These are phyloP conservation scores for Zopfochytrium polystomum DNA, from an alignment of 371 early-diverging fungal species.

Conservation along the genomic window DNA sequence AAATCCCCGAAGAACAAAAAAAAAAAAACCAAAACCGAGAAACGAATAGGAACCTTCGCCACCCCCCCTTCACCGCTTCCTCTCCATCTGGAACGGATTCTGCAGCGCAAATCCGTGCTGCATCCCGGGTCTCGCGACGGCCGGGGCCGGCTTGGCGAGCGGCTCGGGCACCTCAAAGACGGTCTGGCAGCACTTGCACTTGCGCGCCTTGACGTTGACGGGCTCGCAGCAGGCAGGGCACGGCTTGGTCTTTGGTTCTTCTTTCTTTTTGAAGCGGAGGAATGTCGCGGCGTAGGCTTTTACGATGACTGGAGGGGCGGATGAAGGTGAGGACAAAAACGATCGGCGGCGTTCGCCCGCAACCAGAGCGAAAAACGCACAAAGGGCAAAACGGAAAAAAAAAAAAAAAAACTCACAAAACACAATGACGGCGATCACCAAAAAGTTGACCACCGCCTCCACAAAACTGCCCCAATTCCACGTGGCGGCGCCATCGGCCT, in stretches of 20 bases:
- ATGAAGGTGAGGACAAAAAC: not conserved
- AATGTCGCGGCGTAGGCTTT: not conserved
- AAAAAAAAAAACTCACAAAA: constrained; percentile 15
- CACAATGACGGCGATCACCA: constrained; percentile 29
- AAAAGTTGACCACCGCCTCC: constrained; percentile 35
- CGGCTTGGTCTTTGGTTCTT: not conserved
- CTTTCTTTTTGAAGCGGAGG: not conserved
- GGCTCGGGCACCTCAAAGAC: not conserved
- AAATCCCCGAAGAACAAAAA: too few species aligned
- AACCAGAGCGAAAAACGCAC: not conserved
- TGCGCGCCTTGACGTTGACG: not conserved
- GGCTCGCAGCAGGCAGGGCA: not conserved
- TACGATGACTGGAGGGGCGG: not conserved
- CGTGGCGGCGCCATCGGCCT: constrained; percentile 11
- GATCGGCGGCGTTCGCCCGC: not conserved
- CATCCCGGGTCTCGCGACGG: not conserved
- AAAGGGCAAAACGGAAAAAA: not conserved
- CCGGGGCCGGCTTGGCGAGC: not conserved
- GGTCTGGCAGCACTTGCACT: constrained; percentile 3
- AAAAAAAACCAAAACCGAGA: too few species aligned
- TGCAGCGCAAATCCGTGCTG: not conserved
- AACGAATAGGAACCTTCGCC: too few species aligned
- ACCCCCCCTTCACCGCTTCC: too few species aligned
- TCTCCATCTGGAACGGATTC: not conserved
- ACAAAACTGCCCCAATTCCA: constrained; percentile 38